Evolutionary conservation across 148 eudicot genomes (phyloP).

Genomic region (Rhododendron vialii): DNA sequence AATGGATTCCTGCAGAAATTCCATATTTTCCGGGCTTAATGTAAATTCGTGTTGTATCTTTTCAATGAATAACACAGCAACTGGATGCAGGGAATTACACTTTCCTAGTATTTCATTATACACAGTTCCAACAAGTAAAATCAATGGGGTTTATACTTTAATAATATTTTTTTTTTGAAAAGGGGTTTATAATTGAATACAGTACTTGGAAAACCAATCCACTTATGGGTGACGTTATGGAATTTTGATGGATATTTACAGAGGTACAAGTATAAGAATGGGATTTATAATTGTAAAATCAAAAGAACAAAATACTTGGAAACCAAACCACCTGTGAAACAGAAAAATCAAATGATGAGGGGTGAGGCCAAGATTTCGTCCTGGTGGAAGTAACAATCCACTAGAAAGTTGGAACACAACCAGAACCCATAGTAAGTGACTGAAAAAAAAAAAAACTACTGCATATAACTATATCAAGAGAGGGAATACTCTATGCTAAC

Average conservation of each 20-base stretch:
- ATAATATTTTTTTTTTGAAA: too few relatives aligned
- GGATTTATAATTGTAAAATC: neutral
- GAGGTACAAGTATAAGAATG: neutral
- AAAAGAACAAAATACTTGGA: neutral
- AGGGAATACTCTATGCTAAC: too few relatives aligned
- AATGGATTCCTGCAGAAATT: neutral
- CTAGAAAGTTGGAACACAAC: too few relatives aligned
- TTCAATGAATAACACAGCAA: neutral
- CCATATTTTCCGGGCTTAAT: neutral
- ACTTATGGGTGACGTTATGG: neutral
- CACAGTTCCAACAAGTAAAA: too few relatives aligned
- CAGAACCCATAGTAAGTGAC: too few relatives aligned
- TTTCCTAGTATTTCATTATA: neutral
- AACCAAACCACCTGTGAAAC: neutral
- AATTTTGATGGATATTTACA: too few relatives aligned
- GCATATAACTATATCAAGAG: too few relatives aligned
- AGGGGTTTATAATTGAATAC: neutral
- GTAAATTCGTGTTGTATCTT: neutral
- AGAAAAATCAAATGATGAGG: neutral
- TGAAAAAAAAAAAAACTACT: too few relatives aligned
- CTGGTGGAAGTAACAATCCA: neutral
- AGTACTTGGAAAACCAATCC: neutral
- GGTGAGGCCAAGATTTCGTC: neutral
- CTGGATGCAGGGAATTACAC: neutral
- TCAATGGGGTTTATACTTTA: neutral